Conservation (phyloP, 257 asterid species). For the Dorcoceras hygrometricum region DNA sequence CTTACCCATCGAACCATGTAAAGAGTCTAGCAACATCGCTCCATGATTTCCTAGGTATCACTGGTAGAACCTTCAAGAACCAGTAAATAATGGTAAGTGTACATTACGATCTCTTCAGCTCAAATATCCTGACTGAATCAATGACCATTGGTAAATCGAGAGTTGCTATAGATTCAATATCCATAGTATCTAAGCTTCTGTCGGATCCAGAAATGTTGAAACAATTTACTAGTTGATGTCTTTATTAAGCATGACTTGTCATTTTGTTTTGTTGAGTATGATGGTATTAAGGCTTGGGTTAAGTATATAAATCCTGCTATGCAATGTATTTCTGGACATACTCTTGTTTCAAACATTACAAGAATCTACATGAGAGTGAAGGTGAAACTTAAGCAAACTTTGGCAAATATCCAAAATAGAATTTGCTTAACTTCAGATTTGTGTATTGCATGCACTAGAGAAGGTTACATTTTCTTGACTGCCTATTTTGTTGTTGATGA, state of each 20-base stretch:
- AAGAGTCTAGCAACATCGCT: too few species aligned
- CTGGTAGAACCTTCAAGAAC: too few species aligned
- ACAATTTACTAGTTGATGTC: neutral
- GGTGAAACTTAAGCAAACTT: slow-evolving; percentile 7
- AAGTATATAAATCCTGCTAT: neutral
- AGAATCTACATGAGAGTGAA: slow-evolving; percentile 1
- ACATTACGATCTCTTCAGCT: too few species aligned
- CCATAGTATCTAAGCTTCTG: too few species aligned
- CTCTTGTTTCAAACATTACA: too few species aligned
- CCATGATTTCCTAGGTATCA: too few species aligned
- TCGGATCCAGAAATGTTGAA: neutral
- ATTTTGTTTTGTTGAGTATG: slow-evolving; percentile 3
- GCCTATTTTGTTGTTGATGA: slow-evolving; percentile 3
- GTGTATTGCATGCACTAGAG: slow-evolving; percentile 12
- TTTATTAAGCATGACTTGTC: neutral
- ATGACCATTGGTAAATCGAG: too few species aligned
- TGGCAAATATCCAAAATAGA: slow-evolving; percentile 1
- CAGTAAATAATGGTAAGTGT: too few species aligned
- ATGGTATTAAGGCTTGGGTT: neutral
- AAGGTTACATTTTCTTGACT: slow-evolving; percentile 17
- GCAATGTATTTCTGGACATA: too few species aligned
- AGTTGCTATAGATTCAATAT: too few species aligned
- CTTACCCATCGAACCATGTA: too few species aligned
- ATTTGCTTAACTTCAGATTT: slow-evolving; percentile 10
- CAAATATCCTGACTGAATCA: too few species aligned